Evolutionary conservation across 768 basidiomycete species (phyloP).

Genomic region (Termitomyces sp.): DNA sequence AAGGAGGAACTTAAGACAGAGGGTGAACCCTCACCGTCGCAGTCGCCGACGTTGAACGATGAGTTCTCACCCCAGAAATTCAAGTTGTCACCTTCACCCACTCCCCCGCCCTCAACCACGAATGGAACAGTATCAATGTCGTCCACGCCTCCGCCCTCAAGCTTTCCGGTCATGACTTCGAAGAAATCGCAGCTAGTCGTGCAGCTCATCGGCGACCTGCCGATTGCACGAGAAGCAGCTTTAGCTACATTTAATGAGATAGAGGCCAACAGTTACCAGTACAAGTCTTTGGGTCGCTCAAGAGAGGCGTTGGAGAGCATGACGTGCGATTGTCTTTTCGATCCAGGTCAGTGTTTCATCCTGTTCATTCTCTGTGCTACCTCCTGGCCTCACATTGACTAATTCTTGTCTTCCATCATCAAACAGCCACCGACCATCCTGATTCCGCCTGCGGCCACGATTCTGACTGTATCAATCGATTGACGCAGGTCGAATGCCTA

Average conservation of each 20-base stretch:
- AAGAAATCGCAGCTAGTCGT: slow-evolving; percentile 37
- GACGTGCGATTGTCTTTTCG: slow-evolving; percentile 90
- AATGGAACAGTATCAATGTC: slow-evolving; percentile 34
- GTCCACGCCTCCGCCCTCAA: slow-evolving; percentile 35
- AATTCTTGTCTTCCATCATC: slow-evolving; percentile 1
- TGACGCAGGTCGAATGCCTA: slow-evolving; percentile 97
- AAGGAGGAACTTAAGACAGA: slow-evolving; percentile 30
- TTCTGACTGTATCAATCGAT: slow-evolving; percentile 95
- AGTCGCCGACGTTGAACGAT: slow-evolving; percentile 33
- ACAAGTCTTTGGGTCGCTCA: slow-evolving; percentile 80
- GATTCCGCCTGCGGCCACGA: slow-evolving; percentile 76
- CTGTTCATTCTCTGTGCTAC: slow-evolving; percentile 1
- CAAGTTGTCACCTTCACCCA: slow-evolving; percentile 32
- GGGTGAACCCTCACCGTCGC: slow-evolving; percentile 27
- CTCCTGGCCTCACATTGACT: slow-evolving; percentile 4
- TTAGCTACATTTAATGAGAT: slow-evolving; percentile 72
- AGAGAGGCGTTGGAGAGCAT: slow-evolving; percentile 89
- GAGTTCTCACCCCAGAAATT: slow-evolving; percentile 29
- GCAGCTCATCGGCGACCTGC: slow-evolving; percentile 81
- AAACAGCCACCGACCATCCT: slow-evolving; percentile 55
- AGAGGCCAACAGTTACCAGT: slow-evolving; percentile 79
- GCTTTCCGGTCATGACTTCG: slow-evolving; percentile 19
- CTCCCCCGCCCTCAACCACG: slow-evolving; percentile 27
- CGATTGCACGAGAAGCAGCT: slow-evolving; percentile 72
- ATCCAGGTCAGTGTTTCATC: slow-evolving; percentile 61